A percentile compares a stretch with the other conserved stretches of the same genome.
These are phyloP conservation scores for Saccharomycopsis amapae DNA, from an alignment of 805 yeast genomes.

Conservation along the genomic window DNA sequence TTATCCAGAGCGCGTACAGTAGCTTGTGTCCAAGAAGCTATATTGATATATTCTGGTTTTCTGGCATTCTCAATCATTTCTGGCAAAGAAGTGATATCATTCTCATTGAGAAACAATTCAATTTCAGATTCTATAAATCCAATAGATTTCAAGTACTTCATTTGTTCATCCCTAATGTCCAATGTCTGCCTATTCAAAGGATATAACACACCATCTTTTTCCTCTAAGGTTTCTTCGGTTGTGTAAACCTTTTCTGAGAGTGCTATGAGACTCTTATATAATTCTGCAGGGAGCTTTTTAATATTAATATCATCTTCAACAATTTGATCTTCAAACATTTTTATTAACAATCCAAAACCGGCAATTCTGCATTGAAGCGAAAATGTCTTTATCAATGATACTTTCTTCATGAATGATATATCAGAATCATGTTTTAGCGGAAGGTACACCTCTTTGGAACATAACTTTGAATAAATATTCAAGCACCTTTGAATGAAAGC, in stretches of 20 bases:
- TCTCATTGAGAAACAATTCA: constrained; percentile 1
- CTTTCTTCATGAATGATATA: background rate
- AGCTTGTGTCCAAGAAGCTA: too few relatives aligned
- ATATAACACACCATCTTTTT: constrained; percentile 31
- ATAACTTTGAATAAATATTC: background rate
- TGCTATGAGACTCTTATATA: constrained; percentile 40
- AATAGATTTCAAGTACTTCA: constrained; percentile 4
- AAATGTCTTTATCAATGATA: constrained; percentile 23
- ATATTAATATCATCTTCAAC: constrained; percentile 24
- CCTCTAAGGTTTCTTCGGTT: constrained; percentile 32
- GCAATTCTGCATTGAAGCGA: constrained; percentile 36
- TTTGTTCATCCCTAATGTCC: background rate
- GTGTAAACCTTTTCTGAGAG: constrained; percentile 38
- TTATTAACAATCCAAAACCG: constrained; percentile 34
- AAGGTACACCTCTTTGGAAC: constrained; percentile 2
- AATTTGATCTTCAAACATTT: constrained; percentile 28
- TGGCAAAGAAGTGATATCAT: constrained; percentile 8
- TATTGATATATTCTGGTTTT: constrained; percentile 13
- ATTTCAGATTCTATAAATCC: constrained; percentile 9
- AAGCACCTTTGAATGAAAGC: constrained; percentile 3
- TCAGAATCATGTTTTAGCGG: background rate
- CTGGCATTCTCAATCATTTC: constrained; percentile 31
- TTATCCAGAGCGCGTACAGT: background rate
- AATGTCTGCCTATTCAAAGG: constrained; percentile 24
- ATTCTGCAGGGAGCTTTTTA: constrained; percentile 30